A percentile compares a stretch with the other conserved stretches of the same genome.
Evolutionary conservation across 345 rosid species (phyloP).

Genomic region (Syzygium aromaticum): DNA sequence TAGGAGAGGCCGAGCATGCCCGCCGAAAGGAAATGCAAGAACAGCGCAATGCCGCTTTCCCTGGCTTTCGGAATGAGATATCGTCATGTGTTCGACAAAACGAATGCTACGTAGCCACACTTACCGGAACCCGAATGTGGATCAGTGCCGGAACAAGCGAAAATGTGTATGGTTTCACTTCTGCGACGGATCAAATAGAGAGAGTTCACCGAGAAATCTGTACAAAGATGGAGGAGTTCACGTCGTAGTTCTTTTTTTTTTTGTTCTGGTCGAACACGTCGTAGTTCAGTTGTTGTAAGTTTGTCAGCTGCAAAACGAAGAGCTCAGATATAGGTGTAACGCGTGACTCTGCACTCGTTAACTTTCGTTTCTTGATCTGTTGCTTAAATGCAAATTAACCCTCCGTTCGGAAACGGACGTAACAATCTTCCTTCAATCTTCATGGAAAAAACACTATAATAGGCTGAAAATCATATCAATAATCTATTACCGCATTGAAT

Average conservation of each 20-base stretch:
- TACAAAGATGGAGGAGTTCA: background rate
- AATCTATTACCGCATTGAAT: no score
- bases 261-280: no score
- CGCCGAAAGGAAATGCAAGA: constrained; percentile 53
- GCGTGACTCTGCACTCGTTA: background rate
- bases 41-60: constrained; percentile 30
- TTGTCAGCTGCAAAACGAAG: background rate
- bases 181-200: background rate
- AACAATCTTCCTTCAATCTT: background rate
- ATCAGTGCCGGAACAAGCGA: background rate
- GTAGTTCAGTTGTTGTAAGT: background rate
- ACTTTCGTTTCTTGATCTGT: background rate
- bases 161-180: background rate
- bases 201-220: background rate
- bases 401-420: background rate
- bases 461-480: background rate
- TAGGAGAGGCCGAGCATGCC: constrained; percentile 44
- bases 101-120: background rate
- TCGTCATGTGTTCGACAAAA: background rate
- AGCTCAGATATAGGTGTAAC: background rate
- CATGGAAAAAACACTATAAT: background rate
- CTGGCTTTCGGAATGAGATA: background rate
- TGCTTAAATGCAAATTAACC: background rate
- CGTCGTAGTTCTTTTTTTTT: no score
- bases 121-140: background rate